Evolutionary conservation across 176 grass and related monocot genomes (phyloP), one percentile per base, ranked within the genome.

Genomic region (Miscanthus lutarioriparius): DNA sequence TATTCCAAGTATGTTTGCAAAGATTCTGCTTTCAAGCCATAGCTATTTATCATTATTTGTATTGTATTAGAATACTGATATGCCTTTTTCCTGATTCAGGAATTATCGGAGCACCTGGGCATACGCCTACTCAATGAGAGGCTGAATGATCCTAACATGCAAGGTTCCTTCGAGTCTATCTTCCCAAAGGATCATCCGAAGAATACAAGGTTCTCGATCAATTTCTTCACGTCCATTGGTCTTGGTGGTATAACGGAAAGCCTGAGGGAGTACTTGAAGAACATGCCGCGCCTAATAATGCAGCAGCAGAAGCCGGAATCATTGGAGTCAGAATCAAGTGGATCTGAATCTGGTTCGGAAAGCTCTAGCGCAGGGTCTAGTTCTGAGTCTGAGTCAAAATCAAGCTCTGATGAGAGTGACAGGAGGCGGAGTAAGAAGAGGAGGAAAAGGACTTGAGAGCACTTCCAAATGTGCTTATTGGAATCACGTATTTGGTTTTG

Each of bases 241-340:
- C 90, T 98, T 70, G 96, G 93, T 19, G 96, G 96, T 41, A 96
- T 98, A 28, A 98, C 93, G 1, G 96, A 96, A 67, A 96, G 83
- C 76, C 76, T 95, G 73, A 90, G 96, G 51, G 93, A 95, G 75
- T 92, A 98, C 62, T 86, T 98, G 67, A 98, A 98, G 79, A 98
- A 95, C 51, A 98, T 98, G 96, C 96, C 96, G 0, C 87, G 93
- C 20, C 83, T 98, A 47, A 98, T 98, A 85, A 98, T 98, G 96
- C 93, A 95, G 85, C 93, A 98, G 67, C 96, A 98, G 54, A 95
- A 94, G 75, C 83, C 82, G 3, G 77, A 81, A 8, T 78, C 78
- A 1, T 80, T 74, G 2, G 87, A 91, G 2, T 86, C 82, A 25
- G 91, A 90, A 76, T 94, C 92, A 59, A 80, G 83, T 47, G 90